phyloP scores from a whole-genome alignment of 441 rosid species.

The Brassica balearica region DNA sequence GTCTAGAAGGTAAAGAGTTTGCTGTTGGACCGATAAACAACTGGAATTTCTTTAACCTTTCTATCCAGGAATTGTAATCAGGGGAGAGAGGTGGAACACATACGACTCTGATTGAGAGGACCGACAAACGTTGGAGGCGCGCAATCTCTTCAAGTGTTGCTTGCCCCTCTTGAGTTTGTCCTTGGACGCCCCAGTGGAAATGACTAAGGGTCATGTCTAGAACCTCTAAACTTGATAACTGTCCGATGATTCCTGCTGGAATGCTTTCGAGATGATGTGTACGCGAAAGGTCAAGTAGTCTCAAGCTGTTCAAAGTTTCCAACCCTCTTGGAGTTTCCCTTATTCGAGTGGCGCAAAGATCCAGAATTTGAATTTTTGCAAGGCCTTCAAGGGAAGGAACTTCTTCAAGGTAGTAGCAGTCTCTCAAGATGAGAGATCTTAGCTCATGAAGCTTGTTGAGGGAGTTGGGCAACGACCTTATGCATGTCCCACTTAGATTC shows the following conservation, averaged over 20 bases:
- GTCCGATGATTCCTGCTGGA: constrained; percentile 30
- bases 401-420: constrained; percentile 42
- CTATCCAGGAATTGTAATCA: constrained; percentile 38
- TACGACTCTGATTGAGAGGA: constrained; percentile 34
- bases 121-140: constrained; percentile 21
- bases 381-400: constrained; percentile 42
- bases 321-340: constrained; percentile 43
- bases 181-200: constrained; percentile 44
- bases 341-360: constrained; percentile 49
- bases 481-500: constrained; percentile 41
- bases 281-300: constrained; percentile 45
- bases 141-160: constrained; percentile 45
- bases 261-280: constrained; percentile 47
- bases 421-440: constrained; percentile 45
- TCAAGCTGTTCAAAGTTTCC: constrained; percentile 40
- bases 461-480: constrained; percentile 41
- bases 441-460: constrained; percentile 36
- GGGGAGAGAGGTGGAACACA: constrained; percentile 35
- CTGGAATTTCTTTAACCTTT: constrained; percentile 39
- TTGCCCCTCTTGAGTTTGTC: constrained; percentile 35
- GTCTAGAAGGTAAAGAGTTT: constrained; percentile 40
- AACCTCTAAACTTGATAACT: constrained; percentile 39
- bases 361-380: constrained; percentile 45
- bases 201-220: constrained; percentile 50
- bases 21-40: constrained; percentile 44